These are phyloP conservation scores for Aurantiochytrium sp. DNA, from an alignment of 108 stramenopile genomes.

Conservation along the genomic window DNA sequence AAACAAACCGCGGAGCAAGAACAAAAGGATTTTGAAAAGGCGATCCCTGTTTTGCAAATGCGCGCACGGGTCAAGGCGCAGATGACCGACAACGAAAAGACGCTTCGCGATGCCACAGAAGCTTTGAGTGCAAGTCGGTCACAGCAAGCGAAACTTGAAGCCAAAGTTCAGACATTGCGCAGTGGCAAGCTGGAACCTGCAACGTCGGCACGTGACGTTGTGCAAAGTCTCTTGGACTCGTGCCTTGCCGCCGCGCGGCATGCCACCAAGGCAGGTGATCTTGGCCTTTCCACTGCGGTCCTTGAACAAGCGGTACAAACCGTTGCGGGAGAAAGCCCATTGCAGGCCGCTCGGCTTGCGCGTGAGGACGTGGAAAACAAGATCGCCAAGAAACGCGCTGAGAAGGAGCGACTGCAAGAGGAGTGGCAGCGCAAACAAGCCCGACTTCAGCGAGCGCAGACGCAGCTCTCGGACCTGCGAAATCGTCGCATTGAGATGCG, in stretches of 20 bases:
- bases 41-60: not conserved
- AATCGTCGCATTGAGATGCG: not conserved
- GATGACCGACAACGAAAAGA: not conserved
- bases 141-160: not conserved
- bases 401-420: not conserved
- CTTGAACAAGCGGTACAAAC: not conserved
- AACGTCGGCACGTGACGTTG: not conserved
- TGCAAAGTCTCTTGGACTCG: not conserved
- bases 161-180: not conserved
- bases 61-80: not conserved
- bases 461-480: not conserved
- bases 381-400: not conserved
- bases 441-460: not conserved
- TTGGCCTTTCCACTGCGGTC: not conserved
- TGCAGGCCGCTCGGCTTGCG: not conserved
- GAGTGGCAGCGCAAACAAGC: not conserved
- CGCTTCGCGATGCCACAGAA: not conserved
- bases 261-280: not conserved
- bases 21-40: not conserved
- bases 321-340: not conserved
- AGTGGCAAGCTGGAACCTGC: not conserved
- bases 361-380: not conserved
- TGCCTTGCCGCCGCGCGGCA: not conserved
- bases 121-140: not conserved
- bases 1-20: not conserved